Percentiles rank a stretch among this genome's conserved stretches.
phyloP scores from a whole-genome alignment of 2,329 filamentous ascomycete species.

The Epicoccum sorghinum region DNA sequence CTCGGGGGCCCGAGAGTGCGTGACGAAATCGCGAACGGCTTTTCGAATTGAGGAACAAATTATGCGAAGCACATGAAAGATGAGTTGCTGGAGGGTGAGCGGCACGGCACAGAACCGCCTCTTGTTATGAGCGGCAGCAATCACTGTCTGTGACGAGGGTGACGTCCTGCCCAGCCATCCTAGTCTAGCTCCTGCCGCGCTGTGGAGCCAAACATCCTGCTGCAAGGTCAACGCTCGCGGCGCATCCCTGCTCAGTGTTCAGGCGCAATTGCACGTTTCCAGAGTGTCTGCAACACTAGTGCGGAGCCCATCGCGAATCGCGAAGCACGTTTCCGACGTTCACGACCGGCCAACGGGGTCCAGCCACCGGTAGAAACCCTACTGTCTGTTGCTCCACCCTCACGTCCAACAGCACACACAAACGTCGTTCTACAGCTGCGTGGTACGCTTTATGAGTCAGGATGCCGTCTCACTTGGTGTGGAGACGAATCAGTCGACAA shows the following conservation, averaged over 20 bases:
- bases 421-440: not conserved
- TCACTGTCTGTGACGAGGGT: constrained; percentile 10
- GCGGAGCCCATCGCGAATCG: not conserved
- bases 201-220: constrained; percentile 7
- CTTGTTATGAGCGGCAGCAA: constrained; percentile 6
- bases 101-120: constrained; percentile 5
- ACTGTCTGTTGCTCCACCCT: constrained; percentile 1
- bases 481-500: constrained; percentile 2
- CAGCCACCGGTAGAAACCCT: constrained; percentile 6
- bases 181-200: constrained; percentile 8
- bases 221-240: constrained; percentile 9
- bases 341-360: constrained; percentile 1
- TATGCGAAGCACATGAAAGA: not conserved
- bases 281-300: not conserved
- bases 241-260: constrained; percentile 7
- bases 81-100: not conserved
- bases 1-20: not conserved
- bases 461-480: not conserved
- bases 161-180: constrained; percentile 15
- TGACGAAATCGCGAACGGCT: constrained; percentile 11
- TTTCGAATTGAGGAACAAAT: not conserved
- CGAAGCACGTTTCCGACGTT: constrained; percentile 10
- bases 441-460: constrained; percentile 2
- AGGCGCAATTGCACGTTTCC: constrained; percentile 11
- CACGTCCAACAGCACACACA: not conserved